A percentile compares a stretch with the other conserved stretches of the same genome.
Conservation (phyloP, 148 eudicot species). For the Chenopodium album region DNA sequence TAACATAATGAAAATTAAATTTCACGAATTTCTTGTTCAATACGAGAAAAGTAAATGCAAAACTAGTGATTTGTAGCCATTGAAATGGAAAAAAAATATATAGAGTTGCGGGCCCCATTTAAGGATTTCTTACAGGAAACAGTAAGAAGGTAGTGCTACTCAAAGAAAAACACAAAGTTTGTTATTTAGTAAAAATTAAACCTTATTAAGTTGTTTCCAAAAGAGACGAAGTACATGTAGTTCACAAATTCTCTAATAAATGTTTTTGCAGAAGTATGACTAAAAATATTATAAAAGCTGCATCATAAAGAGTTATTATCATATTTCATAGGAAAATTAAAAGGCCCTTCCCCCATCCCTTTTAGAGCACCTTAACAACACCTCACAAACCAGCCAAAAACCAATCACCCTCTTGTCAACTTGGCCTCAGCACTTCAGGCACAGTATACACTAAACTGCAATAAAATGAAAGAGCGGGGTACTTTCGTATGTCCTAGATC, state of each 20-base stretch:
- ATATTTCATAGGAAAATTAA: not conserved
- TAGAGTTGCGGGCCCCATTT: too few relatives aligned
- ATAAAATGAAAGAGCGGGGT: not conserved
- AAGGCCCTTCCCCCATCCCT: not conserved
- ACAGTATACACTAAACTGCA: not conserved
- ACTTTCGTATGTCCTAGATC: constrained; percentile 2
- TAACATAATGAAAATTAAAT: too few relatives aligned
- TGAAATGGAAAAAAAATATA: too few relatives aligned
- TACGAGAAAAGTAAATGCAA: too few relatives aligned
- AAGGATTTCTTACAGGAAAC: too few relatives aligned
- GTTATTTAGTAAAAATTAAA: not conserved
- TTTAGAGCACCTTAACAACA: not conserved
- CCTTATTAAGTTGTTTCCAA: too few relatives aligned
- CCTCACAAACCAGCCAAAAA: not conserved
- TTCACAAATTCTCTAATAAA: too few relatives aligned
- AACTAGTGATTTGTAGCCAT: too few relatives aligned
- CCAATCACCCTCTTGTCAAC: not conserved
- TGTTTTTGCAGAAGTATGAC: too few relatives aligned
- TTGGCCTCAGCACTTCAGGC: not conserved
- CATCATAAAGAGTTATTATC: not conserved
- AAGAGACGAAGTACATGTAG: too few relatives aligned
- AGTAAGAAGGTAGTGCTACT: too few relatives aligned
- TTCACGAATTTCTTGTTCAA: too few relatives aligned
- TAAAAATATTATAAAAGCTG: not conserved
- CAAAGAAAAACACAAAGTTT: not conserved